Evolutionary conservation across 208 protist genomes (phyloP).

Genomic region (Leishmania aethiopica): DNA sequence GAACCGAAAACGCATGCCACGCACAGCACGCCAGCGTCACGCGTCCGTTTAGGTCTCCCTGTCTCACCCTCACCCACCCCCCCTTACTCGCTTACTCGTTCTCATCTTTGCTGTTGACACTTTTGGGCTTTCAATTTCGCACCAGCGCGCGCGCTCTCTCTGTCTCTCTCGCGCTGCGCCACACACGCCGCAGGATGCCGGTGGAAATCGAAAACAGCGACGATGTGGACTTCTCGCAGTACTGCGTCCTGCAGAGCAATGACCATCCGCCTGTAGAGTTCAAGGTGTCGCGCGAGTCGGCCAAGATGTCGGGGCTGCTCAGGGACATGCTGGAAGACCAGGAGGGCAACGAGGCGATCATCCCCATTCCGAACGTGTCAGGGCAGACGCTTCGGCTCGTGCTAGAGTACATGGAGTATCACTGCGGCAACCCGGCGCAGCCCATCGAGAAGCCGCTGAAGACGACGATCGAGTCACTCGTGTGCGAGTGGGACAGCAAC

Average conservation of each 20-base stretch:
- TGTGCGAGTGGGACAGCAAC: conserved; percentile 88
- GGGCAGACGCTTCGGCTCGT: conserved; percentile 87
- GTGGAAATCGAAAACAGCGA: conserved; percentile 53
- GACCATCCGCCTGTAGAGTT: conserved; percentile 83
- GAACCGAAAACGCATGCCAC: background rate
- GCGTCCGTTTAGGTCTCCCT: background rate
- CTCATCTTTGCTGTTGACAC: background rate
- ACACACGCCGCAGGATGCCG: conserved; percentile 38
- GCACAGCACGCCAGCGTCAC: background rate
- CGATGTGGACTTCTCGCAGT: conserved; percentile 83
- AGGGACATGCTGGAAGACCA: conserved; percentile 93
- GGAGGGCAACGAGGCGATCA: conserved; percentile 72
- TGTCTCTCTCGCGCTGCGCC: background rate
- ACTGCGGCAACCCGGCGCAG: conserved; percentile 80
- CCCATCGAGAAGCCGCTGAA: conserved; percentile 90
- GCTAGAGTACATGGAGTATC: conserved; percentile 95
- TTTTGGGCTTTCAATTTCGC: background rate
- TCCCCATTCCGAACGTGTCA: conserved; percentile 93
- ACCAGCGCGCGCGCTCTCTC: background rate
- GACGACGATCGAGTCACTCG: conserved; percentile 83
- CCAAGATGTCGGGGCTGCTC: conserved; percentile 86
- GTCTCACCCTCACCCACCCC: background rate
- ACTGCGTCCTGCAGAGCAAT: conserved; percentile 88
- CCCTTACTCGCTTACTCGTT: background rate
- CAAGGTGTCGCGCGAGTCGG: conserved; percentile 83